phyloP scores from a whole-genome alignment of 129 eudicot species.

The Kitagawia praeruptora region DNA sequence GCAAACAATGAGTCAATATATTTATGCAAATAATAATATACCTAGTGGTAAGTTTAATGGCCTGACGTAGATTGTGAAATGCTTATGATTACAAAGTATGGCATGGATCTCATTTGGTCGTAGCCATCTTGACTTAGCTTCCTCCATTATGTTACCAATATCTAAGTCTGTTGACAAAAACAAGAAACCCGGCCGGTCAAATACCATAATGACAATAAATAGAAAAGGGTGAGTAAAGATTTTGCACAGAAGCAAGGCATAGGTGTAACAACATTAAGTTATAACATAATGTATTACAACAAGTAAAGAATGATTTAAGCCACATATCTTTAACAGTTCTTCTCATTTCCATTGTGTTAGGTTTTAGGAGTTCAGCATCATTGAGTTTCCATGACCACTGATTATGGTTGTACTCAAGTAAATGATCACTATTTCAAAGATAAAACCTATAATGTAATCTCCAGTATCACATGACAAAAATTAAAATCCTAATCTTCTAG shows the following conservation, averaged over 20 bases:
- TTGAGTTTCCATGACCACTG: background rate
- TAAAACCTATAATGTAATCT: too few relatives aligned
- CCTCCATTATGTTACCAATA: conserved; percentile 57
- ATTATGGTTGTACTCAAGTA: too few relatives aligned
- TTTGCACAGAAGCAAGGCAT: too few relatives aligned
- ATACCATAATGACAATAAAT: background rate
- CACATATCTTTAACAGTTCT: background rate
- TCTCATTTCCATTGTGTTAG: background rate
- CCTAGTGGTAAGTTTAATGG: conserved; percentile 81
- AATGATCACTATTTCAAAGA: too few relatives aligned
- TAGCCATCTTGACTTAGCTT: conserved; percentile 87
- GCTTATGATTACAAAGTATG: conserved; percentile 63
- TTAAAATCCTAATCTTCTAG: too few relatives aligned
- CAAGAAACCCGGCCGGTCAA: conserved; percentile 1
- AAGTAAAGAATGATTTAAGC: background rate
- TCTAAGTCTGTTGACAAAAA: conserved; percentile 60
- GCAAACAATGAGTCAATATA: background rate
- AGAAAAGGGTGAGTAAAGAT: too few relatives aligned
- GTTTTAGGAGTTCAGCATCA: background rate
- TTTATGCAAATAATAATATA: conserved; percentile 19
- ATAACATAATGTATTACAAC: background rate
- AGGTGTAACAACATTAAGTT: too few relatives aligned
- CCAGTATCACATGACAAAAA: too few relatives aligned
- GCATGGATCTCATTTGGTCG: conserved; percentile 97
- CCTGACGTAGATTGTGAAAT: conserved; percentile 67